Base-by-base conservation (phyloP, 176 grass and related monocot genomes). In the Melocanna baccifera region DNA sequence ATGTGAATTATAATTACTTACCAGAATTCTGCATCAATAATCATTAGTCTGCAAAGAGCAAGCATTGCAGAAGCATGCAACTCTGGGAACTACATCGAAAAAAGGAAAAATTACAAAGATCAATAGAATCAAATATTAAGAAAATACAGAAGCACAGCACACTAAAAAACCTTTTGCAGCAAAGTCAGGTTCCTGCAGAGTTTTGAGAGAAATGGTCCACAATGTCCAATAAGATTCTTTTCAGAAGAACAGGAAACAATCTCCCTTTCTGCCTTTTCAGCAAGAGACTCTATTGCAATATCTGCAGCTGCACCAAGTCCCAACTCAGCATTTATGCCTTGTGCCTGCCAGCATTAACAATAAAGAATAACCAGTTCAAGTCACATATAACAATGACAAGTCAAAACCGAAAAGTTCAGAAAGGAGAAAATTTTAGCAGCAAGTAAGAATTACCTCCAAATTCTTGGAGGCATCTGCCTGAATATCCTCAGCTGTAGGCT, bases 41-140 rank as follows among this genome's bases (percentile, higher is more conserved):
- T 93, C 96, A 98, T 98, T 52, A 98, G 73, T 86, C 46, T 93
- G 73, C 93, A 98, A 80, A 98, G 86, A 87, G 96, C 93, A 88
- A 98, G 96, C 91, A 93, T 98, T 75, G 93, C 83, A 78, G 93
- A 98, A 78, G 92, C 87, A 61, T 98, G 96, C 67, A 95, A 76
- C 69, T 85, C 85, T 47, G 96, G 93, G 70, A 91, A 95, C 93
- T 98, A 78, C 65, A 88, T 82, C 12, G 62, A 86, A 85, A 77
- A 66, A 73, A 81, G 13, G 75, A 11, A 57, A 66, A 76, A 83
- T 68, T 55, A 58, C 12, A 47, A 0, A 52, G 57, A 77, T 15
- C 37, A 83, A 32, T 28, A 18, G 63, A 67, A 62, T 5, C 0
- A 84, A 75, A 65, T 58, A 67, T 68, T 85, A 71, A 62, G n/a